Base-by-base conservation (phyloP, 805 yeast species). In the Zygoascus biomembranicola region DNA sequence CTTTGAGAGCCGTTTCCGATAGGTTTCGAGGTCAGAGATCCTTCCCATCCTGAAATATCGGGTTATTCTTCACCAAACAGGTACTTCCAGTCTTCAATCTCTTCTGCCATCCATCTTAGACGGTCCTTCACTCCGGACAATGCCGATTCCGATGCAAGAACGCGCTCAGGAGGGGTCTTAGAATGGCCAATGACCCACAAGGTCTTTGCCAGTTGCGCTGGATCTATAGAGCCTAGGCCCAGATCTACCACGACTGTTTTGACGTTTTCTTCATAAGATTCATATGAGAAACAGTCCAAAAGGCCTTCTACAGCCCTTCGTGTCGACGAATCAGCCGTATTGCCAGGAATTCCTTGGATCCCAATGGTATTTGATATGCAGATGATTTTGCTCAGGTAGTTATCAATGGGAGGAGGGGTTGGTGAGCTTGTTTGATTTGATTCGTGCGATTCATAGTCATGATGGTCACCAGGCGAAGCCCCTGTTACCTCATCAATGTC, bases 81-180 rank as follows among this genome's bases (percentile, higher is more conserved):
- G 57, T 60, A 67, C 61, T 64, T 67, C 71, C 71, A 68, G 48
- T 68, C 71, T 55, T 68, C 71, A n/a, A 67, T 61, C 51, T 68
- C 71, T 55, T 68, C 71, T 16, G 63, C 61, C 23, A 50, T 56
- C 43, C 60, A 56, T 32, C 71, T 55, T 51, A 68, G 52, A 57
- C 64, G 60, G 48, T 66, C 65, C n/a, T 58, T 59, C 52, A 62
- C 56, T 16, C 55, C 57, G 26, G 57, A 58, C 8, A 59, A 57
- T 10, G 68, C 64, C 42, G 63, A 62, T n/a, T 61, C 37, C 8
- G 69, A 66, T 4, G 59, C 49, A 45, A 61, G 56, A 28, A 67
- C 52, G 28, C 69, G 55, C 44, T 62, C 41, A 32, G 69, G 69
- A 19, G 69, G 69, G 10, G 58, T 55, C 13, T 52, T 47, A 48